Conservation (phyloP, 164 flowering plant species). For the Tinospora cordifolia region DNA sequence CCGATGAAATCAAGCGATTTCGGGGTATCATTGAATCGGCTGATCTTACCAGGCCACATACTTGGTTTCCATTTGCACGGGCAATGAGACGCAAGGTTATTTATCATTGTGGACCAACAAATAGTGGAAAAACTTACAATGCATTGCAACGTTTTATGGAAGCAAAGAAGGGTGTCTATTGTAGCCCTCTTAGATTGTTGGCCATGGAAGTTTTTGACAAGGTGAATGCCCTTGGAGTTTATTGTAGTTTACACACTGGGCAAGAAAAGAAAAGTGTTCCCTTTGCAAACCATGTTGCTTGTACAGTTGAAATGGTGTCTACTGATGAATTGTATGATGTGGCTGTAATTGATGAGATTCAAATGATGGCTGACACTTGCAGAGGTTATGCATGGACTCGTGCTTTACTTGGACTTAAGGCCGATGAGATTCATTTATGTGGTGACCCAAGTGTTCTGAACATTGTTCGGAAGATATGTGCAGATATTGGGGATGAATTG, state of each 20-base stretch:
- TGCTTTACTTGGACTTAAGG: conserved; percentile 81
- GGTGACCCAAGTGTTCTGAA: conserved; percentile 92
- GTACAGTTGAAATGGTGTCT: conserved; percentile 93
- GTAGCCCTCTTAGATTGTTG: conserved; percentile 82
- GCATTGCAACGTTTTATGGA: conserved; percentile 87
- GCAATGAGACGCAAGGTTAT: conserved; percentile 86
- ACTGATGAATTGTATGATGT: conserved; percentile 73
- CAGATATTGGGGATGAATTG: conserved; percentile 81
- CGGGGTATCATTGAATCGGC: conserved; percentile 56
- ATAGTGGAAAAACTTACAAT: conserved; percentile 91
- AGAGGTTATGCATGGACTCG: conserved; percentile 96
- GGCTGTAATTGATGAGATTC: conserved; percentile 91
- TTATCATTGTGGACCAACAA: conserved; percentile 94
- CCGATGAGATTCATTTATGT: conserved; percentile 94
- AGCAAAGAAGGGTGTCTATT: conserved; percentile 75
- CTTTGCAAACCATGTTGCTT: conserved; percentile 71
- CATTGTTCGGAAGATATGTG: conserved; percentile 61
- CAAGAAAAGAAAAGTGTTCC: conserved; percentile 84
- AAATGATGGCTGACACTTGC: conserved; percentile 77
- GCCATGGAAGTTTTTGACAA: conserved; percentile 97
- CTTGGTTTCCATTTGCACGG: conserved; percentile 94
- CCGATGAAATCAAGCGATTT: conserved; percentile 72
- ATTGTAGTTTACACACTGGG: conserved; percentile 83
- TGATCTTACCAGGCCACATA: conserved; percentile 81
- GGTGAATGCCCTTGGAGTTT: conserved; percentile 74